These are phyloP conservation scores for Elongisporangium anandrum DNA, from an alignment of 352 stramenopile species.

Conservation along the genomic window DNA sequence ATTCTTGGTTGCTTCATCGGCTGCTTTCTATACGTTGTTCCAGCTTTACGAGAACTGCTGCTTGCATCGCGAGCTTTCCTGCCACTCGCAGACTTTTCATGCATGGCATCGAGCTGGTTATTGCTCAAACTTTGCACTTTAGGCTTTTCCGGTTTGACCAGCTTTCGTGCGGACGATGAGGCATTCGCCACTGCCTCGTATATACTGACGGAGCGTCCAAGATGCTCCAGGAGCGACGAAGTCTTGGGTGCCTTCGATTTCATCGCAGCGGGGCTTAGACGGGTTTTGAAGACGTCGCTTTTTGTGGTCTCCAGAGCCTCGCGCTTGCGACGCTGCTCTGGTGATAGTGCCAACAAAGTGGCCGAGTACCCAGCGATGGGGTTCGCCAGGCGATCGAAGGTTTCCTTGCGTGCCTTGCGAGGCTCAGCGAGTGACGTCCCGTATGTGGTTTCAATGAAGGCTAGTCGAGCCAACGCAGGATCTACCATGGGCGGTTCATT, in stretches of 20 bases:
- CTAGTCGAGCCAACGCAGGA: slow-evolving; percentile 21
- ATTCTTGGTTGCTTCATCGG: not conserved
- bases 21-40: not conserved
- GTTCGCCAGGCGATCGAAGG: slow-evolving; percentile 58
- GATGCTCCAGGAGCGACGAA: slow-evolving; percentile 9
- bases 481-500: not conserved
- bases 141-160: not conserved
- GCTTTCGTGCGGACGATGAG: slow-evolving; percentile 1
- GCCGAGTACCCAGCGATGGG: slow-evolving; percentile 64
- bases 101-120: slow-evolving; percentile 17
- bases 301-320: slow-evolving; percentile 7
- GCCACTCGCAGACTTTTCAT: not conserved
- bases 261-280: not conserved
- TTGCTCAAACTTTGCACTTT: slow-evolving; percentile 1
- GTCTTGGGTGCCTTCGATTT: slow-evolving; percentile 1
- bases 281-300: slow-evolving; percentile 2
- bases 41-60: slow-evolving; percentile 1
- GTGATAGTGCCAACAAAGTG: slow-evolving; percentile 56
- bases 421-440: slow-evolving; percentile 38
- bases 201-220: slow-evolving; percentile 6
- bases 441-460: slow-evolving; percentile 62
- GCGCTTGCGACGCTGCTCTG: slow-evolving; percentile 45
- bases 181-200: slow-evolving; percentile 11
- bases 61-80: not conserved
- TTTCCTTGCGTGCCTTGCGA: slow-evolving; percentile 51